Evolutionary conservation across 768 basidiomycete species (phyloP), one percentile per base, ranked within the genome.

Genomic region (Thelephora ganbajun): DNA sequence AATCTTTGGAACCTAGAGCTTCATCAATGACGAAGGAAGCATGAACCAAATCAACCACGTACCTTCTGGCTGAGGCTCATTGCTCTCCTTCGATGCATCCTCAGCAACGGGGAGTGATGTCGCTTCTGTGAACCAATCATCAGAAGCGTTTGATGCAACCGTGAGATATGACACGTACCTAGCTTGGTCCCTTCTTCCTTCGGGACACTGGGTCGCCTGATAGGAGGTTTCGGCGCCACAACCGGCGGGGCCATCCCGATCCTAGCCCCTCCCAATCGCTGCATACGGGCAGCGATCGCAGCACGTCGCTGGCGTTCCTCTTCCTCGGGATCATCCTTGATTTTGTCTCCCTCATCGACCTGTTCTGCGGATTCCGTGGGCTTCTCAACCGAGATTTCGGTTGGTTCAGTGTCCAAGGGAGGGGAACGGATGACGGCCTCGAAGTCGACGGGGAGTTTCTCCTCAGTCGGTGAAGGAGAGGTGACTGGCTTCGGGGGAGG

Each of bases 221-320:
- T 50, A 23, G 60, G 60, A 1, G 76, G 75, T 52, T 74, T 74
- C 47, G 69, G 69, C 12, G 75, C 79, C 63, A 87, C 79, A 16
- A 53, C 53, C 44, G 85, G 81, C 1, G 82, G 80, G 1, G 69
- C 76, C 83, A 94, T 84, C 3, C 86, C 87, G 19, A 90, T 68
- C 47, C 81, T 69, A 12, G 87, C 77, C 43, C 90, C 93, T 23
- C 93, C 93, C 14, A 97, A 72, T 50, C 83, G 82, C 36, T 90
- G 91, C 89, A 98, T 90, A 42, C 91, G 74, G 19, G 90, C 90
- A 30, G 91, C 89, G 57, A 97, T 81, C 11, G 86, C 81, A 4
- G 89, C 85, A 37, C 92, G 76, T 42, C 83, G 75, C 57, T 86
- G 81, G 47, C 81, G 69, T 55, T 86, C 83, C 53, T 84, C 81